Evolutionary conservation across 2,329 filamentous ascomycete genomes (phyloP), one percentile per base, ranked within the genome.

Genomic region (Neopestalotiopsis sp.): DNA sequence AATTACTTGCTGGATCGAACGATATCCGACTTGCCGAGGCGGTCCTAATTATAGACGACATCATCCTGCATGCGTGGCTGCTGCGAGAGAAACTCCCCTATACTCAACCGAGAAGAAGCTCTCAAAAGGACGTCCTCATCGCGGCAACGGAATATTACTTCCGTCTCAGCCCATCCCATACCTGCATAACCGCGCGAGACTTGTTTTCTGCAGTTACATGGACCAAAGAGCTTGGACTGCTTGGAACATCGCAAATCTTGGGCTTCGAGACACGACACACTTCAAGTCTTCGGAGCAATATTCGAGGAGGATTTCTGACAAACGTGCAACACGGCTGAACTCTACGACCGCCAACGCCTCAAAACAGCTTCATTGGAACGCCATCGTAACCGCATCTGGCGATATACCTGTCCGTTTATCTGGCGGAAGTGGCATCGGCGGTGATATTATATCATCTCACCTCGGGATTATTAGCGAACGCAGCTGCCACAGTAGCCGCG

Each of bases 191-290:
- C 45, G 45, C 45, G 45, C 45, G 17, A 40, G 59, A 62, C 32
- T 38, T 38, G 6, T 38, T 52, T 52, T 52, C 45, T 62, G 57
- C 28, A 67, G 20, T 73, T 75, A 73, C 69, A 75, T 74, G 73
- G 73, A 73, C 70, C 57, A 63, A 65, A 68, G 64, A 61, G 69
- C 67, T 65, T 70, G 65, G 58, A n/a, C 67, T n/a, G 65, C 70
- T 67, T 74, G 72, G 71, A 70, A 68, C 24, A 63, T 72, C 38
- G 66, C 68, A 58, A 34, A 72, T 52, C 71, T 68, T 71, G 69
- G 32, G 66, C 64, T 68, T 66, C 69, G 60, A 69, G 69, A 57
- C 52, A 34, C 58, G 56, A 60, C 52, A 38, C 14, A 30, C 7
- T 58, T 60, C 20, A 45, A 60, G 32, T 28, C 30, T 24, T 13